These are phyloP conservation scores for Boechera divaricarpa DNA, from an alignment of 345 rosid species.

Conservation along the genomic window DNA sequence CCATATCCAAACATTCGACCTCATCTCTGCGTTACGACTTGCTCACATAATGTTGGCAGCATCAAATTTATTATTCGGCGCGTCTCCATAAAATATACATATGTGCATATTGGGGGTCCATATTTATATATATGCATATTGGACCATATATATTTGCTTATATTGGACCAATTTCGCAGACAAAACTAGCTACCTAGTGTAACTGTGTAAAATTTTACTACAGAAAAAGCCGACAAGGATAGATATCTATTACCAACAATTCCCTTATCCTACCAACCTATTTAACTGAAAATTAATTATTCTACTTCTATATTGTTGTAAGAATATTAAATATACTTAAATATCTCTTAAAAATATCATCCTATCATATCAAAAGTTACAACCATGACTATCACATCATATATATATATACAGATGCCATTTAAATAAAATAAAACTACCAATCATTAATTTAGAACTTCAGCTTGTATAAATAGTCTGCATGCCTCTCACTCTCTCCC, in stretches of 20 bases:
- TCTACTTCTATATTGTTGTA: not conserved
- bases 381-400: slow-evolving; percentile 38
- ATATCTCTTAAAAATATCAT: not conserved
- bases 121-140: not conserved
- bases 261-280: slow-evolving; percentile 19
- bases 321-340: not conserved
- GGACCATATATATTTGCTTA: not conserved
- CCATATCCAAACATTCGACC: slow-evolving; percentile 47
- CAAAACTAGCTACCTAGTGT: slow-evolving; percentile 26
- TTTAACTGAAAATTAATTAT: slow-evolving; percentile 24
- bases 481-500: slow-evolving; percentile 28
- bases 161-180: slow-evolving; percentile 17
- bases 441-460: slow-evolving; percentile 18
- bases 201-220: slow-evolving; percentile 19
- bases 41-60: slow-evolving; percentile 46
- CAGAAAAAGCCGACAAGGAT: slow-evolving; percentile 27
- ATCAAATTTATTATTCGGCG: slow-evolving; percentile 37
- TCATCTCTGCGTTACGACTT: slow-evolving; percentile 45
- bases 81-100: not conserved
- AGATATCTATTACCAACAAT: slow-evolving; percentile 2
- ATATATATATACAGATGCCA: not conserved
- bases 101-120: not conserved
- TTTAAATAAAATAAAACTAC: not conserved
- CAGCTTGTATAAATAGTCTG: slow-evolving; percentile 28
- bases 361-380: slow-evolving; percentile 2